A percentile compares a stretch with the other conserved stretches of the same genome.
Evolutionary conservation across 164 flowering plant genomes (phyloP).

Genomic region (Pachysandra terminalis): DNA sequence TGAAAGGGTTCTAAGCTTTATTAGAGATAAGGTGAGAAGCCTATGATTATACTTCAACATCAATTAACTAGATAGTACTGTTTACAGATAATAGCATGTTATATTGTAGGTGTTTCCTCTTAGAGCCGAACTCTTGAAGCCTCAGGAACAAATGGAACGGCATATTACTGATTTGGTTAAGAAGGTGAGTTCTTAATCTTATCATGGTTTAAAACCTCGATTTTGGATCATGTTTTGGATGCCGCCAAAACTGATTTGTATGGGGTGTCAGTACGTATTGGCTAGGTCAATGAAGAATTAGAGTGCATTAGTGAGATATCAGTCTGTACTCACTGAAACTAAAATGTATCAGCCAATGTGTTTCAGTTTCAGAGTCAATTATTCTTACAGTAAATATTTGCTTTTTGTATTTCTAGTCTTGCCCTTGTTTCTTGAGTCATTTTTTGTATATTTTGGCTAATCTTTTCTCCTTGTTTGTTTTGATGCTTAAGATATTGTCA

Average conservation of each 20-base stretch:
- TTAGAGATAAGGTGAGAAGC: constrained; percentile 75
- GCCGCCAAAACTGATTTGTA: too few relatives aligned
- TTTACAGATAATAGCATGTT: too few relatives aligned
- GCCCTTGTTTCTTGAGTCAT: too few relatives aligned
- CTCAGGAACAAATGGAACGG: constrained; percentile 91
- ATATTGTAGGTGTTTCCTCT: constrained; percentile 80
- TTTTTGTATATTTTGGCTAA: too few relatives aligned
- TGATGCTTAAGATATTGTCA: background rate
- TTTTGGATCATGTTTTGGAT: too few relatives aligned
- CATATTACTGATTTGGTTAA: constrained; percentile 91
- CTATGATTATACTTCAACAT: background rate
- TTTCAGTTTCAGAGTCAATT: background rate
- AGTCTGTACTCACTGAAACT: too few relatives aligned
- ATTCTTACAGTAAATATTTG: background rate
- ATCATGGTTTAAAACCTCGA: background rate
- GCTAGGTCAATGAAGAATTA: too few relatives aligned
- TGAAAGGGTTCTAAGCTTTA: constrained; percentile 75
- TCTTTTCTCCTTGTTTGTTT: background rate
- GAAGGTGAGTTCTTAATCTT: constrained; percentile 40
- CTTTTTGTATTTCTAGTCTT: too few relatives aligned
- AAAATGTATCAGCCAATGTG: too few relatives aligned
- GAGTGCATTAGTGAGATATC: too few relatives aligned
- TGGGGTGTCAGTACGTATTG: too few relatives aligned
- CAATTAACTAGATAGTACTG: background rate
- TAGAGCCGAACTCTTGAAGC: constrained; percentile 82